These are phyloP conservation scores for Hypoxylon sp. DNA, from an alignment of 2,329 filamentous ascomycete genomes.

Conservation along the genomic window DNA sequence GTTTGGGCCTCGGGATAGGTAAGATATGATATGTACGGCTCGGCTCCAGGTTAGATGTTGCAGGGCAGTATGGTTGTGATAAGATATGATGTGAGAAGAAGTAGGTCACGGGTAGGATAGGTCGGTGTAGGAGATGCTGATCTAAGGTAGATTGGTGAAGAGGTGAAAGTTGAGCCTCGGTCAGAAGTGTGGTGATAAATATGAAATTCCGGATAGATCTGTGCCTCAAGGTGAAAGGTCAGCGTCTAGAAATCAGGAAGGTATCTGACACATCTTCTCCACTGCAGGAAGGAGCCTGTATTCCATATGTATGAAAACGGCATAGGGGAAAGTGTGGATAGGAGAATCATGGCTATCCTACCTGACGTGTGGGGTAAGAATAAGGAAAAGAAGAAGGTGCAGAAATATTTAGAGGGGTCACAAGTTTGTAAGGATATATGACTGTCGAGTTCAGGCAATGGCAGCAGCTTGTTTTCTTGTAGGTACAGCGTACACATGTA, in stretches of 20 bases:
- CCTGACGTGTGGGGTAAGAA: not conserved
- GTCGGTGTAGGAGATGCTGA: not conserved
- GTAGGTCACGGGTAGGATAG: too few relatives aligned
- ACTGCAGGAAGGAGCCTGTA: not conserved
- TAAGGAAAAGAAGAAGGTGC: slow-evolving; percentile 3
- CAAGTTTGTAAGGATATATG: not conserved
- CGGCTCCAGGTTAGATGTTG: not conserved
- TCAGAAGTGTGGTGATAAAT: not conserved
- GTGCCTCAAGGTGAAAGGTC: not conserved
- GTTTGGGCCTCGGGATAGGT: not conserved
- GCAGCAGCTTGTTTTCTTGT: not conserved
- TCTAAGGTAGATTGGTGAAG: not conserved
- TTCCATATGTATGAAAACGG: not conserved
- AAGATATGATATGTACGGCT: not conserved
- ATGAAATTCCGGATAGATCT: not conserved
- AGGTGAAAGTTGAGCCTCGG: not conserved
- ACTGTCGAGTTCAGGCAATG: not conserved
- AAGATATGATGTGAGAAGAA: not conserved
- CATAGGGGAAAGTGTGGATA: not conserved
- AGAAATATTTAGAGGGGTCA: not conserved
- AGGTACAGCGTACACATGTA: not conserved
- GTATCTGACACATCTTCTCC: not conserved
- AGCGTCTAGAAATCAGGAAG: not conserved
- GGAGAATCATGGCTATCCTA: not conserved
- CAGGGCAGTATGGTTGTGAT: not conserved